A percentile compares a stretch with the other conserved stretches of the same genome.
These are phyloP conservation scores for Pseudocercospora vitis DNA, from an alignment of 2,329 filamentous ascomycete genomes.

Conservation along the genomic window DNA sequence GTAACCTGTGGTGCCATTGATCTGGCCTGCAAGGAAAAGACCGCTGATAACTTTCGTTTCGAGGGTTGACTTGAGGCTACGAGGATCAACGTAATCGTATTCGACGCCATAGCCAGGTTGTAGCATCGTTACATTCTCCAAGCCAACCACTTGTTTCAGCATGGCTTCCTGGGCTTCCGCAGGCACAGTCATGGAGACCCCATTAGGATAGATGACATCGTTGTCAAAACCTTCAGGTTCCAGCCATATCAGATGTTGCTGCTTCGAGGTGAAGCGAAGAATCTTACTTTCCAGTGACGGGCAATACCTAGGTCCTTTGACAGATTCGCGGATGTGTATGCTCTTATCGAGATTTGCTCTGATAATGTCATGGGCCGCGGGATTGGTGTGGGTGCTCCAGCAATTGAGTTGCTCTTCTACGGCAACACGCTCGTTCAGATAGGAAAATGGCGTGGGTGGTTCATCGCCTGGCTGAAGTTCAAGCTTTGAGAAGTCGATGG, in stretches of 20 bases:
- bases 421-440: slow-evolving; percentile 74
- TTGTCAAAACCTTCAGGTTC: slow-evolving; percentile 93
- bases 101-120: slow-evolving; percentile 96
- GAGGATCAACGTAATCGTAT: slow-evolving; percentile 96
- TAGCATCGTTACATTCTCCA: slow-evolving; percentile 87
- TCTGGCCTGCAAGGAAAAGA: slow-evolving; percentile 90
- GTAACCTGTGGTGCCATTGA: slow-evolving; percentile 97
- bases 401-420: slow-evolving; percentile 83
- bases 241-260: slow-evolving; percentile 88
- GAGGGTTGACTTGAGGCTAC: slow-evolving; percentile 80
- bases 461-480: slow-evolving; percentile 78
- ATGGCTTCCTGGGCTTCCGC: slow-evolving; percentile 80
- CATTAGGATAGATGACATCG: slow-evolving; percentile 91
- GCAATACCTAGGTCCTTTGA: slow-evolving; percentile 92
- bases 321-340: slow-evolving; percentile 91
- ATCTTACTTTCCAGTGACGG: slow-evolving; percentile 94
- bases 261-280: slow-evolving; percentile 78
- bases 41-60: slow-evolving; percentile 91
- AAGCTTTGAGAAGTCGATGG: slow-evolving; percentile 74
- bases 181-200: slow-evolving; percentile 94
- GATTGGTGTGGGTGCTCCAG: slow-evolving; percentile 84
- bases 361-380: slow-evolving; percentile 77
- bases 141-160: slow-evolving; percentile 80
- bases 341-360: slow-evolving; percentile 90
- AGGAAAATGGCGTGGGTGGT: slow-evolving; percentile 87